Conservation (phyloP, 345 rosid genomes). For the Hypericum perforatum region DNA sequence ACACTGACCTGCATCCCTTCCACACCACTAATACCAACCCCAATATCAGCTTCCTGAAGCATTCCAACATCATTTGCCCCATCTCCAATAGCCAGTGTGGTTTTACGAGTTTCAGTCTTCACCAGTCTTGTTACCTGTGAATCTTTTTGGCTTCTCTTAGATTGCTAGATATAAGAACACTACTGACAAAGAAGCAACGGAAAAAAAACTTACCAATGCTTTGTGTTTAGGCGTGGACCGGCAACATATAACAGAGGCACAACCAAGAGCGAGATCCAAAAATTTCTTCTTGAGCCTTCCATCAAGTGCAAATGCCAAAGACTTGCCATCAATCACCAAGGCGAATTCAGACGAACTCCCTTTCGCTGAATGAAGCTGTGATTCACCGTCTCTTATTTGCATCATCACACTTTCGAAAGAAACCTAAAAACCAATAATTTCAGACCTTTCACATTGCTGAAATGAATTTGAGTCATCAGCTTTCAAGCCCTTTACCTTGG, state of each 20-base stretch:
- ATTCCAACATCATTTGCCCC: conserved; percentile 96
- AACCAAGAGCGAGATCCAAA: conserved; percentile 49
- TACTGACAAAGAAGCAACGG: neutral
- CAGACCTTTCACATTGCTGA: conserved; percentile 9
- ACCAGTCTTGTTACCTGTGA: conserved; percentile 85
- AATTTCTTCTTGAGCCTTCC: conserved; percentile 36
- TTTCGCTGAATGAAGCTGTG: conserved; percentile 22
- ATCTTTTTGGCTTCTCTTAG: conserved; percentile 35
- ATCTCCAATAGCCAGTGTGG: conserved; percentile 76
- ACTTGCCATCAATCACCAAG: conserved; percentile 81
- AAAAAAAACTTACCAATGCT: conserved; percentile 65
- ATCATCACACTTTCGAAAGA: conserved; percentile 37
- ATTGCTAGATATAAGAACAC: conserved; percentile 17
- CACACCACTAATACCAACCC: conserved; percentile 87
- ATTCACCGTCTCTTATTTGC: conserved; percentile 39
- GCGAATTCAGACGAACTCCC: conserved; percentile 28
- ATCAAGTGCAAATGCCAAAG: conserved; percentile 52
- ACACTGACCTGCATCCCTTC: conserved; percentile 89
- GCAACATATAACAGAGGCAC: conserved; percentile 78
- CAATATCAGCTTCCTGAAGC: conserved; percentile 97
- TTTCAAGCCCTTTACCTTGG: conserved; percentile 33
- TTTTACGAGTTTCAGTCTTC: conserved; percentile 42
- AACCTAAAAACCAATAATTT: conserved; percentile 32
- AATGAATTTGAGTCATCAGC: neutral
- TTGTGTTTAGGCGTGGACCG: conserved; percentile 90